Conservation (phyloP, 176 grass and related monocot genomes). For the Pontederia crassipes region DNA sequence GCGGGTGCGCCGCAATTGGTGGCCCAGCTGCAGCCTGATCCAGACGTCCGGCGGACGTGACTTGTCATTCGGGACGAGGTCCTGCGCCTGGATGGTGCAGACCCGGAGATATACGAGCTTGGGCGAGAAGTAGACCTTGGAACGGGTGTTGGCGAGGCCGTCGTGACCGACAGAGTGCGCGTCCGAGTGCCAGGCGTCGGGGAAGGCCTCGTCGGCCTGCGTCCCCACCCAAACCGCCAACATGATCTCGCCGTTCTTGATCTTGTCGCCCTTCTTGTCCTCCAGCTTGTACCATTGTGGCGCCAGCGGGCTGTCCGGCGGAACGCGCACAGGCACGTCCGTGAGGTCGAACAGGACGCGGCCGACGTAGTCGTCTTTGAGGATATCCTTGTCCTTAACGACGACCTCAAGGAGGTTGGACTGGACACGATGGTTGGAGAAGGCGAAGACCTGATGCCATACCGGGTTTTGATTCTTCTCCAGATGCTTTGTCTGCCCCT, state of each 20-base stretch:
- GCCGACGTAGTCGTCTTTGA: conserved; percentile 67
- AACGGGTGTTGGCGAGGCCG: conserved; percentile 50
- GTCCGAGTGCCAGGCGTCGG: conserved; percentile 82
- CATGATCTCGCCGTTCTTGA: conserved; percentile 71
- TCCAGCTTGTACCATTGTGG: conserved; percentile 88
- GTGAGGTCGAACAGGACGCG: conserved; percentile 55
- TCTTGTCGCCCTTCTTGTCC: conserved; percentile 52
- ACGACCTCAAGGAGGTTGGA: conserved; percentile 57
- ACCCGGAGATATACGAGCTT: conserved; percentile 81
- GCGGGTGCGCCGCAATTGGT: conserved; percentile 61
- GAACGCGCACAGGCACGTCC: conserved; percentile 71
- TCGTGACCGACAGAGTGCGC: conserved; percentile 30
- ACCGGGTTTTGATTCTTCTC: conserved; percentile 36
- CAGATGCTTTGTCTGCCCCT: conserved; percentile 35
- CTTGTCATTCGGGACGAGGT: conserved; percentile 56
- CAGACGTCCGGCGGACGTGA: conserved; percentile 44
- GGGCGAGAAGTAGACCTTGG: conserved; percentile 93
- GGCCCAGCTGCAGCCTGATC: conserved; percentile 57
- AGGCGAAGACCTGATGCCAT: conserved; percentile 89
- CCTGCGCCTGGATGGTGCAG: conserved; percentile 50
- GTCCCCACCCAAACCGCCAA: conserved; percentile 93
- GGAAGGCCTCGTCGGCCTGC: conserved; percentile 93
- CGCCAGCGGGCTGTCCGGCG: conserved; percentile 79
- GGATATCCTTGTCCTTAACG: conserved; percentile 64
- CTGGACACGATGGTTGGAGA: conserved; percentile 58